phyloP scores from a whole-genome alignment of 1,284 basidiomycete species.

The Boletus smithii region DNA sequence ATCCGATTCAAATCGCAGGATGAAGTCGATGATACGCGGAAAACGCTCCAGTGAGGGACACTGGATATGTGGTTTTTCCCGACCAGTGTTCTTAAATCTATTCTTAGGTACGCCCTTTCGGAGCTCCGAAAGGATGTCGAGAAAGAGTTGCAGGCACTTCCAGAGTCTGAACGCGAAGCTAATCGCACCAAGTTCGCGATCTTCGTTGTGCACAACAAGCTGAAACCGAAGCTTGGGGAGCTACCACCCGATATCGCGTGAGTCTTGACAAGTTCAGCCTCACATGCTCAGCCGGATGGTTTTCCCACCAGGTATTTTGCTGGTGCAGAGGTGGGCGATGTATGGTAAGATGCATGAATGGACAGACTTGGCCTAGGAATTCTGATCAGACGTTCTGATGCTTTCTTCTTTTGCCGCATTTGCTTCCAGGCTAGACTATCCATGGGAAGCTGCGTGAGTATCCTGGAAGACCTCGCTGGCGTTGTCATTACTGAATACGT shows the following conservation, averaged over 20 bases:
- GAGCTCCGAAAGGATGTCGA: constrained; percentile 89
- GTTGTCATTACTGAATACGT: constrained; percentile 2
- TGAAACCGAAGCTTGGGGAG: constrained; percentile 76
- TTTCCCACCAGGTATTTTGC: constrained; percentile 56
- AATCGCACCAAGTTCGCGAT: constrained; percentile 81
- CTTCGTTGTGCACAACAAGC: constrained; percentile 95
- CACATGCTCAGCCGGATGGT: constrained; percentile 7
- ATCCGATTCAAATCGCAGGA: constrained; percentile 51
- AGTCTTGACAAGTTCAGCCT: constrained; percentile 24
- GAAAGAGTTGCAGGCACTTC: constrained; percentile 59
- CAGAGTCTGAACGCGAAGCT: constrained; percentile 68
- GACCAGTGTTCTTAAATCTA: constrained; percentile 5
- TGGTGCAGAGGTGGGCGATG: constrained; percentile 63
- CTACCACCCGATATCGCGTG: constrained; percentile 68
- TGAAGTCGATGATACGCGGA: constrained; percentile 92
- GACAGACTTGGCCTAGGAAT: constrained; percentile 9
- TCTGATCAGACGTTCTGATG: constrained; percentile 15
- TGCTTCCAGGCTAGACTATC: constrained; percentile 70
- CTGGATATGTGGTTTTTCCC: constrained; percentile 2
- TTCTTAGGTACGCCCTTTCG: constrained; percentile 73
- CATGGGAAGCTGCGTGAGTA: constrained; percentile 75
- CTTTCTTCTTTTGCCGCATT: constrained; percentile 5
- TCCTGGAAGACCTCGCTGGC: constrained; percentile 17
- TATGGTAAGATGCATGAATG: constrained; percentile 45
- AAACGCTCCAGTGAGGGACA: constrained; percentile 70